Evolutionary conservation across 305 asterid genomes (phyloP).

Genomic region (Nicotiana rustica): DNA sequence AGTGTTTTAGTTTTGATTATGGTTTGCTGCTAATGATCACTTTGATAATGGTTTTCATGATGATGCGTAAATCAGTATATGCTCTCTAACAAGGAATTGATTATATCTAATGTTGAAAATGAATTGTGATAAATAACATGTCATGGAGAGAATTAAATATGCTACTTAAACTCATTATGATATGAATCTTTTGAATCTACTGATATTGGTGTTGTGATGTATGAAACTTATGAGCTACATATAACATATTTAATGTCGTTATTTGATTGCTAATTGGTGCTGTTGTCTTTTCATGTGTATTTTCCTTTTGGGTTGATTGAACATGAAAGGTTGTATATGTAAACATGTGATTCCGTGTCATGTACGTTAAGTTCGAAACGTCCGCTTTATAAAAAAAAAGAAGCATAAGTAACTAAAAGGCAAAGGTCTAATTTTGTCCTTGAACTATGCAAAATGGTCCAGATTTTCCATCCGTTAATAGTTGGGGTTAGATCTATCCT

Average conservation of each 20-base stretch:
- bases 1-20: background rate
- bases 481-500: too few species aligned
- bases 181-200: background rate
- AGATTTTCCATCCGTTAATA: too few species aligned
- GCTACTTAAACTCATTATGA: background rate
- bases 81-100: background rate
- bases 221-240: background rate
- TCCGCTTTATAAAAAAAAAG: background rate
- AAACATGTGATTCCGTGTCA: constrained; percentile 17
- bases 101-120: background rate
- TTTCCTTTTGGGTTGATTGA: background rate
- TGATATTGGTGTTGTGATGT: background rate
- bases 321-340: background rate
- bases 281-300: background rate
- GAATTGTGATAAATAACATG: constrained; percentile 4
- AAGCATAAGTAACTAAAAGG: background rate
- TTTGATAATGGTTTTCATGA: constrained; percentile 16
- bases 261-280: background rate
- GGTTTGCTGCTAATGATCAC: background rate
- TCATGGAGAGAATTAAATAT: background rate
- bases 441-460: too few species aligned
- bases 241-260: background rate
- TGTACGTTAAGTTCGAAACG: background rate
- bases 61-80: background rate
- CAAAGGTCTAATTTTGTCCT: too few species aligned